These are phyloP conservation scores for Camelina neglecta DNA, from an alignment of 345 rosid species.

Conservation along the genomic window DNA sequence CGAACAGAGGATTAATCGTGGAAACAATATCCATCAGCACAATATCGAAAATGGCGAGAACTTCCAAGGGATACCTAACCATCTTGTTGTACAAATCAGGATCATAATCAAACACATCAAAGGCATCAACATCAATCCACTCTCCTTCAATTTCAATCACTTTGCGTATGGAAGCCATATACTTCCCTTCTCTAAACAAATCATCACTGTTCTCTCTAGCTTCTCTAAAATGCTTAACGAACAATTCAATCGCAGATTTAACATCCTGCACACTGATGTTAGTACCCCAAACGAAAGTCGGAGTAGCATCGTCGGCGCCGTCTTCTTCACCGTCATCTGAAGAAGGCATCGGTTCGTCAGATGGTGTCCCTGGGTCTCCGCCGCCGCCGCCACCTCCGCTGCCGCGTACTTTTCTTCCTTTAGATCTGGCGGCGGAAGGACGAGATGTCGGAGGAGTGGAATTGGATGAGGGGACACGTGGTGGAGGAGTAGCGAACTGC, in stretches of 20 bases:
- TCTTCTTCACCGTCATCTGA: slow-evolving; percentile 75
- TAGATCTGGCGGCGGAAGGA: slow-evolving; percentile 45
- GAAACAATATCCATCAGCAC: slow-evolving; percentile 94
- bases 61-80: slow-evolving; percentile 93
- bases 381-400: not conserved
- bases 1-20: slow-evolving; percentile 70
- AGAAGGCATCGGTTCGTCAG: slow-evolving; percentile 55
- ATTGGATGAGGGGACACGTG: slow-evolving; percentile 49
- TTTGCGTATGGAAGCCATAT: slow-evolving; percentile 69
- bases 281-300: slow-evolving; percentile 95
- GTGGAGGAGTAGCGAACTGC: slow-evolving; percentile 49
- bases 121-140: slow-evolving; percentile 90
- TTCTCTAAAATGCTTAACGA: slow-evolving; percentile 84
- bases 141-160: slow-evolving; percentile 90
- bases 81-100: slow-evolving; percentile 82
- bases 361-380: slow-evolving; percentile 38
- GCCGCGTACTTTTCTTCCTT: slow-evolving; percentile 38
- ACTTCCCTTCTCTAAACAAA: slow-evolving; percentile 80
- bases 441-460: slow-evolving; percentile 59
- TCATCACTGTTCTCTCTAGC: slow-evolving; percentile 50
- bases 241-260: slow-evolving; percentile 84
- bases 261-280: slow-evolving; percentile 94
- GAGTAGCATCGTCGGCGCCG: slow-evolving; percentile 70
- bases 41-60: slow-evolving; percentile 90
- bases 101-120: slow-evolving; percentile 83